These are phyloP conservation scores for Colletotrichum graminicola DNA, from an alignment of 2,329 filamentous ascomycete species.

Conservation along the genomic window DNA sequence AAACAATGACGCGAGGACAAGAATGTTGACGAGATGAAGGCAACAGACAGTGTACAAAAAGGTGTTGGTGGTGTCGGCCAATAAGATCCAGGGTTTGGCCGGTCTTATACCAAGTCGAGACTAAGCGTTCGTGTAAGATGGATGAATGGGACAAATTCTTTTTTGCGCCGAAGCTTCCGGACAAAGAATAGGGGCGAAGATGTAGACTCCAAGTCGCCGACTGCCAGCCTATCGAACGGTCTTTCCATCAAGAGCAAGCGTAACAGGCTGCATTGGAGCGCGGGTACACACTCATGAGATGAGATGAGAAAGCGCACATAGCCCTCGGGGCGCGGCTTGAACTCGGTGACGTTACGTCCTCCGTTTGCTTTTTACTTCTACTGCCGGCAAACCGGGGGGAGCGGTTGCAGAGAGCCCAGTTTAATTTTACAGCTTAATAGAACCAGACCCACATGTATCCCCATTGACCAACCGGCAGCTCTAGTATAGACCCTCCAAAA, in stretches of 20 bases:
- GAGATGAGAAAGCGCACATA: slow-evolving; percentile 16
- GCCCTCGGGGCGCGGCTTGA: slow-evolving; percentile 1
- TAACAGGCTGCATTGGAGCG: slow-evolving; percentile 7
- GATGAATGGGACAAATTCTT: not conserved
- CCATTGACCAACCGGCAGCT: slow-evolving; percentile 36
- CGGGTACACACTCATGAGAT: not conserved
- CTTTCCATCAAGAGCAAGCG: not conserved
- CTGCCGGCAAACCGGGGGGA: slow-evolving; percentile 12
- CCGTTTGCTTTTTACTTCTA: not conserved
- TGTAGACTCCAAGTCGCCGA: not conserved
- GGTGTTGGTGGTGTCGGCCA: not conserved
- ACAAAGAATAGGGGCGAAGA: not conserved
- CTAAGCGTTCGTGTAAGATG: slow-evolving; percentile 6
- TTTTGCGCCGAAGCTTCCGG: slow-evolving; percentile 25
- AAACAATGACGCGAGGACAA: not conserved
- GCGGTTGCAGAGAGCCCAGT: slow-evolving; percentile 1
- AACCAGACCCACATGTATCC: no score
- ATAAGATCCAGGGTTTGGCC: not conserved
- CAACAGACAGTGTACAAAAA: not conserved
- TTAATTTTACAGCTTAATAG: not conserved
- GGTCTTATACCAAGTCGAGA: not conserved
- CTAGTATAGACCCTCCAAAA: no score
- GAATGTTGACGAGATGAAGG: not conserved
- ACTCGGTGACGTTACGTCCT: slow-evolving; percentile 29
- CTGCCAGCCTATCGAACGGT: not conserved